Evolutionary conservation across 768 basidiomycete species (phyloP).

Genomic region (Russula emetica): DNA sequence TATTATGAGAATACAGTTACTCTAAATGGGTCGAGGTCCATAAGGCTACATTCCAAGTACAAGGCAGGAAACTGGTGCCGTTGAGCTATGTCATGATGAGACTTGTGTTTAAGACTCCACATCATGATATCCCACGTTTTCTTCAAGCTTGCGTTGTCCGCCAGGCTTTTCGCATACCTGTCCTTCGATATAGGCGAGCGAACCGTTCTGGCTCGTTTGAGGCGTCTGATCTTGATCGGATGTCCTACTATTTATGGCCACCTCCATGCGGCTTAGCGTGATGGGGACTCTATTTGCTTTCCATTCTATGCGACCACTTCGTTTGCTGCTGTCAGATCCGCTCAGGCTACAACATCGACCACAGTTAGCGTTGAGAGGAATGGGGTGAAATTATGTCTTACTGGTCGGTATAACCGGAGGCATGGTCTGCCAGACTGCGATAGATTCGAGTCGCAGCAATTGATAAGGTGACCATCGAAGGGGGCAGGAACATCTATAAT

Average conservation of each 20-base stretch:
- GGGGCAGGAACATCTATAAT: neutral
- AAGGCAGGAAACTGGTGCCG: no score
- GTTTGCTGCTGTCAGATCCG: neutral
- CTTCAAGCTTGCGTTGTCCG: neutral
- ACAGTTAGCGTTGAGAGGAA: neutral
- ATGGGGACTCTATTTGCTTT: neutral
- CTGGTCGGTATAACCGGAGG: neutral
- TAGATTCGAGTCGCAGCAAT: slow-evolving; percentile 6
- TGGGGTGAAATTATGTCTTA: neutral
- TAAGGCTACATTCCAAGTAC: no score
- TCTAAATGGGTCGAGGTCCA: no score
- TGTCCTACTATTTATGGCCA: neutral
- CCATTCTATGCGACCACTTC: no score
- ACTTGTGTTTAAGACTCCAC: neutral
- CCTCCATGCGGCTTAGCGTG: neutral
- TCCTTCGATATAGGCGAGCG: neutral
- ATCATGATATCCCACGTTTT: neutral
- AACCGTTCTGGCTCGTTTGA: neutral
- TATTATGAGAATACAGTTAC: no score
- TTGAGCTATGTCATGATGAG: neutral
- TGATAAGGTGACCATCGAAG: neutral
- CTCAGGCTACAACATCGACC: neutral
- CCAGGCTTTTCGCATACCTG: neutral
- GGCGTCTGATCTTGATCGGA: neutral
- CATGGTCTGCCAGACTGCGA: neutral